Evolutionary conservation across 805 yeast species (phyloP), one percentile per base, ranked within the genome.

Genomic region (Saccharomycopsis fermentans): DNA sequence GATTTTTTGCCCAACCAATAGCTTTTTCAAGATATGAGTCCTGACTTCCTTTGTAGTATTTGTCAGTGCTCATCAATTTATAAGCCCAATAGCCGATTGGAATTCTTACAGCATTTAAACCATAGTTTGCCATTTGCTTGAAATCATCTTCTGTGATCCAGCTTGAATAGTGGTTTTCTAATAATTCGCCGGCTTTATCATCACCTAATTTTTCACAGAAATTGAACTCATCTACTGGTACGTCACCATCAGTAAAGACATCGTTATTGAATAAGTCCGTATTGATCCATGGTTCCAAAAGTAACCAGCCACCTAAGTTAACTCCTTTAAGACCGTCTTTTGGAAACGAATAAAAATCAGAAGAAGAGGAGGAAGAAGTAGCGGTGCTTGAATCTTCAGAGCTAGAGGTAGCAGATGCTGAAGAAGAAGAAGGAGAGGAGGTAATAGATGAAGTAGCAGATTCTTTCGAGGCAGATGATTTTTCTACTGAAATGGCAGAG

Each of bases 81-180:
- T 77, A 81, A 1, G 91, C 88, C 94, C 95, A 87, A 68, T 87
- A 87, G 1, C 92, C 92, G 55, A 86, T 79, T 0, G 94, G 94
- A 40, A 87, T 77, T 55, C 94, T 73, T 12, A 86, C 89, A 66
- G 84, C 74, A 66, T 86, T 84, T 62, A 85, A 77, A 0, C 89
- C 90, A 65, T 73, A 74, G 2, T 64, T 64, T 58, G 73, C 74
- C 36, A 84, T 84, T 53, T 75, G 71, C 26, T 68, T 65, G 62
- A 85, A 81, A 68, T 85, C 90, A 4, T 73, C 68, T 63, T 83
- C 87, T 6, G 77, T 80, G 58, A 81, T 79, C 77, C 81, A 84
- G 0, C 80, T 69, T 3, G 72, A 69, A 82, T 84, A 84, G 67
- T 85, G 90, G 0, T 68, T 55, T 47, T 73, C 70, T 57, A 85